Evolutionary conservation across 306 rosid species (phyloP), one percentile per base, ranked within the genome.

Genomic region (Clitoria ternatea): DNA sequence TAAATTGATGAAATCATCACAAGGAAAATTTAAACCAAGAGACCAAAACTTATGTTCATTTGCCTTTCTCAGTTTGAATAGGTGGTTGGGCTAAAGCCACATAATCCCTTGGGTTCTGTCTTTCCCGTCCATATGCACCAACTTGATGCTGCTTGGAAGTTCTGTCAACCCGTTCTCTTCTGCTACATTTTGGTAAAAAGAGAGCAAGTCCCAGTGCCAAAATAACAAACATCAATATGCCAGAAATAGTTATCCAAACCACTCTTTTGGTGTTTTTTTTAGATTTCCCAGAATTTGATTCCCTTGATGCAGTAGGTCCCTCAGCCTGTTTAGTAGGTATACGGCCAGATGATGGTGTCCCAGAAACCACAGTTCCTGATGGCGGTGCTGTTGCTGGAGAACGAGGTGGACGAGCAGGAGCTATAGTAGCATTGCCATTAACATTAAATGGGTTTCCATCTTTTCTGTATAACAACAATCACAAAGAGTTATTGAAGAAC

Each of bases 391-490:
- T 63, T 36, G 40, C 66, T 10, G 84, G 83, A 66, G 89, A 78
- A 62, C 45, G 71, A 69, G 96, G 84, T 33, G 88, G 69, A 75
- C 72, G 64, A 10, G 80, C 39, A 12, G 96, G 90, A 73, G 91
- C 81, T 23, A 70, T 19, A 52, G 92, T 83, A 22, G 85, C 48
- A 80, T 85, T 75, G 22, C 29, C 61, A 43, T 2, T 81, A 27
- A 85, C 57, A 81, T 81, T 84, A 68, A 90, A 90, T 11, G 63
- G 96, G 76, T 92, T 90, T 82, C 98, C 98, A 79, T 85, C 91
- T 54, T 73, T 85, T 67, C 98, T 92, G 98, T 82, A 80, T 19
- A 39, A 50, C 17, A 60, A 73, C 68, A 45, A 72, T 33, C 68
- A 59, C 40, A 48, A 68, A 71, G 73, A 36, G 53, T 53, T 63